Conservation (phyloP, 805 yeast genomes). For the Sugiyamaella boreocaroliniensis region DNA sequence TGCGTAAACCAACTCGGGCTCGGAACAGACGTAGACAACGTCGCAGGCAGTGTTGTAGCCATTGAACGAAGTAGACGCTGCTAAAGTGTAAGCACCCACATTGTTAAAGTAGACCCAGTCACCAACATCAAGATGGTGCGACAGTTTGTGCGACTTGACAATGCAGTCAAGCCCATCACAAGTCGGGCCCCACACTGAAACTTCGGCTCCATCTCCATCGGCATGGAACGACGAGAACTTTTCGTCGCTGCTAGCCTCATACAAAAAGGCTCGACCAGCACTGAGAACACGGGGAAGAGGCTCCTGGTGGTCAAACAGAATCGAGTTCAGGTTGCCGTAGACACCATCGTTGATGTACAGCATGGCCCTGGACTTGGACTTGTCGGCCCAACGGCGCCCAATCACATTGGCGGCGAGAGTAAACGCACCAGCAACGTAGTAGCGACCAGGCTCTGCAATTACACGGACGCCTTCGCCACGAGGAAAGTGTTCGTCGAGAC, state of each 20-base stretch:
- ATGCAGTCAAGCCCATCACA: conserved; percentile 95
- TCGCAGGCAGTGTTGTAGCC: conserved; percentile 66
- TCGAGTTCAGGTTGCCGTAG: conserved; percentile 92
- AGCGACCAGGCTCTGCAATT: conserved; percentile 94
- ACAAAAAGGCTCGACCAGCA: conserved; percentile 43
- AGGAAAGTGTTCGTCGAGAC: conserved; percentile 60
- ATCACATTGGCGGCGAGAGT: conserved; percentile 78
- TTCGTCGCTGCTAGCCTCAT: conserved; percentile 19
- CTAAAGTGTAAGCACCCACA: conserved; percentile 87
- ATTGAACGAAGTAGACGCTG: conserved; percentile 88
- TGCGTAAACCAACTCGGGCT: conserved; percentile 11
- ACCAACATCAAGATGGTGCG: conserved; percentile 64
- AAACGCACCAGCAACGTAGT: conserved; percentile 76
- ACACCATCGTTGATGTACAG: conserved; percentile 90
- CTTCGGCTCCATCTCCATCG: conserved; percentile 7
- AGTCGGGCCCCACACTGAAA: conserved; percentile 95
- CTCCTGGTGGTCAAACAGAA: conserved; percentile 82
- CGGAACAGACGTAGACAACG: conserved; percentile 57
- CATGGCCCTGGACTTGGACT: conserved; percentile 47
- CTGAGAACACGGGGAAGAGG: conserved; percentile 65
- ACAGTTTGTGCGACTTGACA: conserved; percentile 44
- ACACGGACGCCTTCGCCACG: conserved; percentile 35
- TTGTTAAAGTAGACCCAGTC: conserved; percentile 87
- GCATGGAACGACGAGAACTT: conserved; percentile 2
- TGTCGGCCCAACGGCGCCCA: conserved; percentile 58